phyloP scores from a whole-genome alignment of 495 filamentous ascomycete species.

The Trypethelium eluteriae region DNA sequence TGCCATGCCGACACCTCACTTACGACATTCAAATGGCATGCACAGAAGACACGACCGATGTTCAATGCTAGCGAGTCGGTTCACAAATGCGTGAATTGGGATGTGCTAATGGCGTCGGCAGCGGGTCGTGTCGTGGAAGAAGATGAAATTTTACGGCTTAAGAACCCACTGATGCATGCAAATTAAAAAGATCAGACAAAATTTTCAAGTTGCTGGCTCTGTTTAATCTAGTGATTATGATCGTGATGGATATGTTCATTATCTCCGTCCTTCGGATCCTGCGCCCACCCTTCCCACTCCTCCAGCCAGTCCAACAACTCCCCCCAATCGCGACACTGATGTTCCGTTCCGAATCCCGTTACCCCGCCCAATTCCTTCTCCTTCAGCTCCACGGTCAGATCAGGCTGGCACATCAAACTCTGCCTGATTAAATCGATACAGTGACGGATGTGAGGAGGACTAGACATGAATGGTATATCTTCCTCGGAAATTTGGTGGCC shows the following conservation, averaged over 20 bases:
- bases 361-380: conserved; percentile 12
- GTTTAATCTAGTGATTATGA: not conserved
- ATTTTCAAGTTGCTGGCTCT: not conserved
- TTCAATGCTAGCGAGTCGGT: not conserved
- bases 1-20: not conserved
- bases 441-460: conserved; percentile 5
- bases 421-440: conserved; percentile 17
- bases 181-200: not conserved
- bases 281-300: conserved; percentile 10
- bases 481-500: not conserved
- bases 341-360: conserved; percentile 19
- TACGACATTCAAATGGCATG: not conserved
- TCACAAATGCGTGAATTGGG: not conserved
- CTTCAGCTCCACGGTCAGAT: conserved; percentile 15
- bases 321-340: conserved; percentile 16
- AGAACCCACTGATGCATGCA: not conserved
- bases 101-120: not conserved
- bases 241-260: not conserved
- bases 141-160: not conserved
- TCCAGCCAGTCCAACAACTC: conserved; percentile 11
- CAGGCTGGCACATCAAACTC: conserved; percentile 19
- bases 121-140: not conserved
- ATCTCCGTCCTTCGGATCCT: not conserved
- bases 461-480: not conserved
- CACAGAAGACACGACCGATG: not conserved